Conservation (phyloP, 2,329 filamentous ascomycete genomes). For the Verticillium klebahnii region DNA sequence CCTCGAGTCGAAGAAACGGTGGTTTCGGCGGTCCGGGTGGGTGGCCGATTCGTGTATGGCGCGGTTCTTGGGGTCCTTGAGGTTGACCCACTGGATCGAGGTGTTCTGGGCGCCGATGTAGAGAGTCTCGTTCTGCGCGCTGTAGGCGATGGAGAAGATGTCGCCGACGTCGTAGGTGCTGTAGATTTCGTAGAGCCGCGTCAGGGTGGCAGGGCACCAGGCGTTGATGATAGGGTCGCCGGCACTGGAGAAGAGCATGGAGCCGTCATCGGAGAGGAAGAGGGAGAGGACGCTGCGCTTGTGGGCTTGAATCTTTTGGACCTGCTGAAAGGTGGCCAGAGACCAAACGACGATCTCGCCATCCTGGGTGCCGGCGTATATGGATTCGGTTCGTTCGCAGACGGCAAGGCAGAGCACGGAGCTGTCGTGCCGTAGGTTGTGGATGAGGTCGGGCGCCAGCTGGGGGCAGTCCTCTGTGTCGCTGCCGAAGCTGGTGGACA, state of each 20-base stretch:
- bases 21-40: constrained; percentile 72
- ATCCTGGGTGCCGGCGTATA: constrained; percentile 90
- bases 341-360: constrained; percentile 93
- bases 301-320: constrained; percentile 78
- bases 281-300: constrained; percentile 86
- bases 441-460: constrained; percentile 57
- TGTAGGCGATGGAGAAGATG: constrained; percentile 93
- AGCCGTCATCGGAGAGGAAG: constrained; percentile 69
- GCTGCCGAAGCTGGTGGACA: constrained; percentile 11
- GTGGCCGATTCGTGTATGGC: constrained; percentile 59
- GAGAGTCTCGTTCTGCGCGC: constrained; percentile 69
- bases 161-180: constrained; percentile 93
- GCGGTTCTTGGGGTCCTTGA: constrained; percentile 58
- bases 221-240: constrained; percentile 93
- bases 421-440: constrained; percentile 71
- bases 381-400: constrained; percentile 68
- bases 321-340: constrained; percentile 78
- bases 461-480: constrained; percentile 19
- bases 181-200: constrained; percentile 82
- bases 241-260: constrained; percentile 83
- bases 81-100: constrained; percentile 85
- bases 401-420: constrained; percentile 81
- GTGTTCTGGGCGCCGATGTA: constrained; percentile 95
- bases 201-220: constrained; percentile 76
- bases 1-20: constrained; percentile 89